phyloP scores from a whole-genome alignment of 768 basidiomycete species.

The Neoboletus brunneissimus region DNA sequence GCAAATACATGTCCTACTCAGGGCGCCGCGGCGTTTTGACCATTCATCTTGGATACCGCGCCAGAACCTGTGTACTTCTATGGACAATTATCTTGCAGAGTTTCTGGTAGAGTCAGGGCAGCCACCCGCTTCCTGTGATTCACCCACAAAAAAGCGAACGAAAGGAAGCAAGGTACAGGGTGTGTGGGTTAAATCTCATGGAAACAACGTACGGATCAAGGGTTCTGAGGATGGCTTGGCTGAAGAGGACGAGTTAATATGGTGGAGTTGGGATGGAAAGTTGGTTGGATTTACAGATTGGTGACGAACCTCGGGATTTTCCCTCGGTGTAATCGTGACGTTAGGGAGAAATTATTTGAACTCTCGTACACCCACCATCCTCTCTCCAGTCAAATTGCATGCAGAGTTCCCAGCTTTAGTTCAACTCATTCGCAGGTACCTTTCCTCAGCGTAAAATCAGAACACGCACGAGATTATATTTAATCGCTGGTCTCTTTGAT shows the following conservation, averaged over 20 bases:
- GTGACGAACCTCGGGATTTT: slow-evolving; percentile 24
- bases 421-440: too few species aligned
- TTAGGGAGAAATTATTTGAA: not conserved
- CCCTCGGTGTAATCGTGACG: not conserved
- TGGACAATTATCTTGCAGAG: slow-evolving; percentile 36
- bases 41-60: slow-evolving; percentile 49
- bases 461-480: too few species aligned
- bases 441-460: too few species aligned
- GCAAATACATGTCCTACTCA: slow-evolving; percentile 45
- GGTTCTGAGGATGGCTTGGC: slow-evolving; percentile 15
- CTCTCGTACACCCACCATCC: not conserved
- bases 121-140: slow-evolving; percentile 3
- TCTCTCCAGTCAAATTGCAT: too few species aligned
- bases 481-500: too few species aligned
- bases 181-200: slow-evolving; percentile 37
- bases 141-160: slow-evolving; percentile 27
- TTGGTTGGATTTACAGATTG: slow-evolving; percentile 47
- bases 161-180: slow-evolving; percentile 36
- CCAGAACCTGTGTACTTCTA: slow-evolving; percentile 38
- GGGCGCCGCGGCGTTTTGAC: slow-evolving; percentile 45
- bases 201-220: not conserved
- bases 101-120: slow-evolving; percentile 34
- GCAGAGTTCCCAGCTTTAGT: too few species aligned
- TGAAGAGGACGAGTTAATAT: slow-evolving; percentile 48
- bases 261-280: slow-evolving; percentile 53